Percentiles rank a stretch among this genome's conserved stretches.
Conservation (phyloP, 805 yeast species). For the Saccharomycopsis microspora region DNA sequence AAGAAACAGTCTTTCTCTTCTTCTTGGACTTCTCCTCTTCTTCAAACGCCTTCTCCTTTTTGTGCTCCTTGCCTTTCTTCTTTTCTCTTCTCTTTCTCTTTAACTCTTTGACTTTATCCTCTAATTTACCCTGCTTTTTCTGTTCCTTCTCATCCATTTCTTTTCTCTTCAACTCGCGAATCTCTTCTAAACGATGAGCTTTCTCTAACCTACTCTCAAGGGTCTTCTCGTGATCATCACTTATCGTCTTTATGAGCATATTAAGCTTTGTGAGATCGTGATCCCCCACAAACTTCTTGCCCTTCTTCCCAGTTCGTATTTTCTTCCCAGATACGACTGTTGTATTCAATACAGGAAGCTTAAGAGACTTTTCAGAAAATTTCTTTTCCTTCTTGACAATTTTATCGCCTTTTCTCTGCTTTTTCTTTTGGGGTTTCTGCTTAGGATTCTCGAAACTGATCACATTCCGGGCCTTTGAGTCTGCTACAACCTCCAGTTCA, state of each 20-base stretch:
- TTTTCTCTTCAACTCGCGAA: slow-evolving; percentile 74
- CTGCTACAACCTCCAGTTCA: slow-evolving; percentile 55
- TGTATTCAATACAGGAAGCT: slow-evolving; percentile 69
- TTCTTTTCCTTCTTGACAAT: slow-evolving; percentile 23
- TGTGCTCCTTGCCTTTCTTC: slow-evolving; percentile 24
- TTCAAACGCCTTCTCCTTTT: slow-evolving; percentile 8
- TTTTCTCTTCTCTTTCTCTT: slow-evolving; percentile 63
- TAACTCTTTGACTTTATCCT: slow-evolving; percentile 67
- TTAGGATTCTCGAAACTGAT: slow-evolving; percentile 41
- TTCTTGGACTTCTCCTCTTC: slow-evolving; percentile 20
- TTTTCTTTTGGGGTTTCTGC: slow-evolving; percentile 50
- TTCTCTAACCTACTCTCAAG: slow-evolving; percentile 87
- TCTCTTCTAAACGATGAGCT: slow-evolving; percentile 78
- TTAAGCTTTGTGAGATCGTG: slow-evolving; percentile 50
- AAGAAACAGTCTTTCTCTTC: slow-evolving; percentile 32
- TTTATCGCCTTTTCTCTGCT: slow-evolving; percentile 35
- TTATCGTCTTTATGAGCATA: slow-evolving; percentile 68
- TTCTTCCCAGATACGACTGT: slow-evolving; percentile 81
- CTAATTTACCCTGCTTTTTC: slow-evolving; percentile 55
- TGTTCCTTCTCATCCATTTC: slow-evolving; percentile 82
- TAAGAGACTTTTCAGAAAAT: slow-evolving; percentile 55
- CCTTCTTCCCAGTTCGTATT: slow-evolving; percentile 73
- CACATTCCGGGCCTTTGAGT: slow-evolving; percentile 58
- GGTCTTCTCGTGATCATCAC: slow-evolving; percentile 66
- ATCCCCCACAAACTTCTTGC: slow-evolving; percentile 68